Percentiles rank a stretch among this genome's conserved stretches.
Conservation (phyloP, 2,329 filamentous ascomycete genomes). For the Colletotrichum orbiculare region DNA sequence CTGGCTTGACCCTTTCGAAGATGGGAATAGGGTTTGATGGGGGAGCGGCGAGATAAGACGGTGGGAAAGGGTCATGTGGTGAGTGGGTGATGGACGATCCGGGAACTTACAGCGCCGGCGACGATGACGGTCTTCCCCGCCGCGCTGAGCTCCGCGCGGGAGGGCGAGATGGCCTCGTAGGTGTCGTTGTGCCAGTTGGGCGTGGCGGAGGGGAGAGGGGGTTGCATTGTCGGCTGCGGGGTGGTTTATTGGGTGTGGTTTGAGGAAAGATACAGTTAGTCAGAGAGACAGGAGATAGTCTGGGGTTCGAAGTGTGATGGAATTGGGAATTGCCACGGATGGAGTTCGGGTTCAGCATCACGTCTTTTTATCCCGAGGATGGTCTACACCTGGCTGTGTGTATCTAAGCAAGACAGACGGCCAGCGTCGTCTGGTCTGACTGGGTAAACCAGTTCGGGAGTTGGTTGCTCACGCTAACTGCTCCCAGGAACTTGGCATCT, state of each 20-base stretch:
- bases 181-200: constrained; percentile 44
- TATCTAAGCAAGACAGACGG: too few species aligned
- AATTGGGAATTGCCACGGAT: too few species aligned
- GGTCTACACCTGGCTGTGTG: too few species aligned
- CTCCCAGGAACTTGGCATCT: too few species aligned
- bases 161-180: constrained; percentile 53
- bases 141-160: constrained; percentile 51
- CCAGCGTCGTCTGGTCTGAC: too few species aligned
- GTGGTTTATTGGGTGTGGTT: neutral
- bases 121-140: constrained; percentile 67
- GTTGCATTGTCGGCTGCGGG: constrained; percentile 22
- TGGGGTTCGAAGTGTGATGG: neutral
- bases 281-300: neutral
- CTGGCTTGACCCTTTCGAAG: constrained; percentile 3
- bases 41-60: constrained; percentile 1
- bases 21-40: neutral
- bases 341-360: too few species aligned
- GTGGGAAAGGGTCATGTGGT: neutral
- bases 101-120: constrained; percentile 67
- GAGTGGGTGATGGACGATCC: too few species aligned
- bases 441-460: too few species aligned
- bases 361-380: too few species aligned
- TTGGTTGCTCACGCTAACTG: too few species aligned
- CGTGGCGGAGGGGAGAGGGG: constrained; percentile 37
- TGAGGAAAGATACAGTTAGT: neutral